A percentile compares a stretch with the other conserved stretches of the same genome.
phyloP scores from a whole-genome alignment of 768 basidiomycete genomes.

The Terana coerulea region DNA sequence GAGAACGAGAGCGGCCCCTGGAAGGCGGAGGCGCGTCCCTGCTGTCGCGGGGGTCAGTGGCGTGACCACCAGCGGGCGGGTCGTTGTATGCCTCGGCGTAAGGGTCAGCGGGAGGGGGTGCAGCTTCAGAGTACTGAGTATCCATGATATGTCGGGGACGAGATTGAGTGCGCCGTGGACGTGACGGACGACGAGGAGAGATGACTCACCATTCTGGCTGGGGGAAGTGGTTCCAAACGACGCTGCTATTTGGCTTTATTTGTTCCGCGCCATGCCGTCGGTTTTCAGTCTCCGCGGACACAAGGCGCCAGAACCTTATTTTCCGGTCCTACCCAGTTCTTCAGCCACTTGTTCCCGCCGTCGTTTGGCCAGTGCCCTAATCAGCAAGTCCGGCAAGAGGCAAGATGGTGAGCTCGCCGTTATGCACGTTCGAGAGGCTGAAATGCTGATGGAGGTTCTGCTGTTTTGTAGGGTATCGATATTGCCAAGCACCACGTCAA shows the following conservation, averaged over 20 bases:
- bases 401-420: conserved; percentile 78
- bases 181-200: conserved; percentile 13
- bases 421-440: conserved; percentile 13
- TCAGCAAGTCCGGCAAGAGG: conserved; percentile 44
- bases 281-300: conserved; percentile 22
- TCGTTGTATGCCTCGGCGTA: conserved; percentile 82
- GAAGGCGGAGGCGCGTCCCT: conserved; percentile 50
- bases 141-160: conserved; percentile 10
- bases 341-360: conserved; percentile 44
- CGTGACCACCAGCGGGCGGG: conserved; percentile 38
- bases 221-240: conserved; percentile 22
- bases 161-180: background rate
- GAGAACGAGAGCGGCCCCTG: conserved; percentile 70
- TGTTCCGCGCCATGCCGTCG: conserved; percentile 6
- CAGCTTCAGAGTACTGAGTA: conserved; percentile 62
- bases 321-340: conserved; percentile 57
- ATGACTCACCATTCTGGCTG: conserved; percentile 65
- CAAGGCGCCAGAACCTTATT: conserved; percentile 31
- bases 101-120: conserved; percentile 62
- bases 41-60: conserved; percentile 40
- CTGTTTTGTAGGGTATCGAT: conserved; percentile 79
- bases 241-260: conserved; percentile 28
- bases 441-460: conserved; percentile 6
- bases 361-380: conserved; percentile 38
- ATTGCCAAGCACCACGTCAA: conserved; percentile 96